Evolutionary conservation across 495 filamentous ascomycete genomes (phyloP).

Genomic region (Hypoxylon lenormandii): DNA sequence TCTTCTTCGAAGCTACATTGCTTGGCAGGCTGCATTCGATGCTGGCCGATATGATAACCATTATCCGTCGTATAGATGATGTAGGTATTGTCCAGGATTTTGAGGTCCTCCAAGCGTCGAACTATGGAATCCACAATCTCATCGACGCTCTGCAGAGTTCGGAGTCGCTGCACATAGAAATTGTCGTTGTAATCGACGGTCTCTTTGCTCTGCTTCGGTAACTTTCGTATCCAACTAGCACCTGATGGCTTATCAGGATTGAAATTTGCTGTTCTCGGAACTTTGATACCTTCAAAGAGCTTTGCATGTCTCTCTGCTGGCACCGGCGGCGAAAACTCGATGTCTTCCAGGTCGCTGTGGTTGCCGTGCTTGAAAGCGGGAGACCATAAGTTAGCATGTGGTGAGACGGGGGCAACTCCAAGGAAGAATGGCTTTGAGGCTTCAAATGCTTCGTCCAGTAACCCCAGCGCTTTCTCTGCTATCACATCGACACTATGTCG

Average conservation of each 20-base stretch:
- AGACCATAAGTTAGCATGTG: conserved; percentile 67
- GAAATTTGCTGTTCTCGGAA: conserved; percentile 67
- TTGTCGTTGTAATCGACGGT: conserved; percentile 74
- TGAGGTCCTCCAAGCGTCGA: conserved; percentile 61
- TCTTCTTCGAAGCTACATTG: conserved; percentile 78
- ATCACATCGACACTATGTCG: conserved; percentile 73
- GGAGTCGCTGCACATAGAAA: conserved; percentile 73
- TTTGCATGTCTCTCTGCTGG: conserved; percentile 61
- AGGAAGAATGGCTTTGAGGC: conserved; percentile 74
- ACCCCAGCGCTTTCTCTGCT: conserved; percentile 69
- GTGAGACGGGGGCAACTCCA: conserved; percentile 72
- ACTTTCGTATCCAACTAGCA: conserved; percentile 70
- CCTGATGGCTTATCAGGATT: conserved; percentile 67
- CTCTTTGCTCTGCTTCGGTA: conserved; percentile 65
- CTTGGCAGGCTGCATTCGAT: conserved; percentile 78
- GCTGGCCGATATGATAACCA: conserved; percentile 80
- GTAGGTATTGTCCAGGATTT: conserved; percentile 73
- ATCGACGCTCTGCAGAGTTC: conserved; percentile 74
- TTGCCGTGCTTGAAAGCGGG: conserved; percentile 53
- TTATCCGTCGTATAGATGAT: conserved; percentile 80
- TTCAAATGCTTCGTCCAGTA: conserved; percentile 71
- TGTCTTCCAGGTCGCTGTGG: conserved; percentile 39
- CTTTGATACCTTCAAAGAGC: conserved; percentile 60
- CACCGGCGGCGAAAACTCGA: conserved; percentile 65
- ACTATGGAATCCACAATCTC: conserved; percentile 74